A percentile compares a stretch with the other conserved stretches of the same genome.
Evolutionary conservation across 1,284 basidiomycete species (phyloP).

Genomic region (Leccinum insigne): DNA sequence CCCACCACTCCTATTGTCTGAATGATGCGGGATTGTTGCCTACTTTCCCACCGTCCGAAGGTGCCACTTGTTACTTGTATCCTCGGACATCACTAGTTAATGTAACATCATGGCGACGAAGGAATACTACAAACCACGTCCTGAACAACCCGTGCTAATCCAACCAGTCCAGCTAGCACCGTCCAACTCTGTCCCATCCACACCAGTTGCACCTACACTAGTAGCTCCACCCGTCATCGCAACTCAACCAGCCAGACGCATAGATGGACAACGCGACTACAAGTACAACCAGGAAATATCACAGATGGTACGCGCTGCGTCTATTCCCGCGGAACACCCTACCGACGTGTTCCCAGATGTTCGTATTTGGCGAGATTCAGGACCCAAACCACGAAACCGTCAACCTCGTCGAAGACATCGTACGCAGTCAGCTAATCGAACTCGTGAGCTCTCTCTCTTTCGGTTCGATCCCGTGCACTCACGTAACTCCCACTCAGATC

Average conservation of each 20-base stretch:
- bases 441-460: slow-evolving; percentile 51
- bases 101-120: slow-evolving; percentile 10
- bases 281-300: slow-evolving; percentile 76
- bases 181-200: slow-evolving; percentile 23
- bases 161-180: slow-evolving; percentile 19
- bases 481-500: slow-evolving; percentile 53
- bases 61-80: too few species aligned
- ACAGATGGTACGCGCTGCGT: slow-evolving; percentile 52
- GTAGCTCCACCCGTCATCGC: slow-evolving; percentile 6
- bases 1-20: too few species aligned
- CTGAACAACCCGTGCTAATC: slow-evolving; percentile 23
- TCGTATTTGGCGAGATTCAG: slow-evolving; percentile 95
- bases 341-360: slow-evolving; percentile 62
- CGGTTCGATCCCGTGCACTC: not conserved
- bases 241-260: slow-evolving; percentile 20
- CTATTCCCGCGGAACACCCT: not conserved
- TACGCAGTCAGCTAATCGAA: slow-evolving; percentile 92
- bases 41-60: too few species aligned
- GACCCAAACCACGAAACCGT: slow-evolving; percentile 89
- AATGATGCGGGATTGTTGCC: too few species aligned
- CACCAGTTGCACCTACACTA: slow-evolving; percentile 18
- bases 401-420: slow-evolving; percentile 93
- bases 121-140: slow-evolving; percentile 32
- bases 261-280: slow-evolving; percentile 49
- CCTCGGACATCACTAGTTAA: too few species aligned